Percentiles rank a stretch among this genome's conserved stretches.
Evolutionary conservation across 2,329 filamentous ascomycete species (phyloP).

Genomic region (Fusarium bactridioides): DNA sequence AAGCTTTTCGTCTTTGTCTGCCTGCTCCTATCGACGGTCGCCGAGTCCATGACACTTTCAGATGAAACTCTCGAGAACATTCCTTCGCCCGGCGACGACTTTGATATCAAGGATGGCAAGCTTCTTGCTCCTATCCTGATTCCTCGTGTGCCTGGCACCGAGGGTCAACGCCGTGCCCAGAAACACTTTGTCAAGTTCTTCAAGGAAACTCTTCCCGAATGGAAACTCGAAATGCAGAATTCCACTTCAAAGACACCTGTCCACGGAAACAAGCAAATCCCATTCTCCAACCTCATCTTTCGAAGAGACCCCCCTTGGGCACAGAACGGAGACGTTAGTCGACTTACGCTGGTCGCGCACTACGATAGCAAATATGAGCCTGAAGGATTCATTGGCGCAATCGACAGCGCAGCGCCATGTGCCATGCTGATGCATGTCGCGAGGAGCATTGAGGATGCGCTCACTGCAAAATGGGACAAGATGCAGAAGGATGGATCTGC

Average conservation of each 20-base stretch:
- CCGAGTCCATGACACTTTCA: constrained; percentile 66
- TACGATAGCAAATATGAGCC: constrained; percentile 88
- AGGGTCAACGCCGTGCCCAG: constrained; percentile 75
- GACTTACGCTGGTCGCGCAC: constrained; percentile 89
- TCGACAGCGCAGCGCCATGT: constrained; percentile 92
- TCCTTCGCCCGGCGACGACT: constrained; percentile 75
- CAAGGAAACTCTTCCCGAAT: constrained; percentile 73
- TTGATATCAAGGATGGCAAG: constrained; percentile 78
- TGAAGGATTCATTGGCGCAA: constrained; percentile 89
- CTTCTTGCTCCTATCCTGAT: constrained; percentile 87
- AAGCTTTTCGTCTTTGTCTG: constrained; percentile 27
- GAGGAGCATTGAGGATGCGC: constrained; percentile 77
- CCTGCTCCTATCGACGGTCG: constrained; percentile 38
- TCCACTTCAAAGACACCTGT: constrained; percentile 85
- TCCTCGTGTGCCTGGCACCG: constrained; percentile 87
- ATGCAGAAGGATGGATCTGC: constrained; percentile 68
- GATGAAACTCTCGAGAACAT: constrained; percentile 77
- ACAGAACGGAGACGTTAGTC: constrained; percentile 74
- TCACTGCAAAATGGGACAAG: constrained; percentile 82
- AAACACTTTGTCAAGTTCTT: constrained; percentile 89
- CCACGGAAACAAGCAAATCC: constrained; percentile 73
- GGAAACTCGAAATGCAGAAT: constrained; percentile 87
- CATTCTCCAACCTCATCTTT: constrained; percentile 88
- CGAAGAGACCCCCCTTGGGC: constrained; percentile 88
- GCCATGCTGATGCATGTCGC: constrained; percentile 92